These are phyloP conservation scores for Botrytis deweyae DNA, from an alignment of 2,329 filamentous ascomycete genomes.

Conservation along the genomic window DNA sequence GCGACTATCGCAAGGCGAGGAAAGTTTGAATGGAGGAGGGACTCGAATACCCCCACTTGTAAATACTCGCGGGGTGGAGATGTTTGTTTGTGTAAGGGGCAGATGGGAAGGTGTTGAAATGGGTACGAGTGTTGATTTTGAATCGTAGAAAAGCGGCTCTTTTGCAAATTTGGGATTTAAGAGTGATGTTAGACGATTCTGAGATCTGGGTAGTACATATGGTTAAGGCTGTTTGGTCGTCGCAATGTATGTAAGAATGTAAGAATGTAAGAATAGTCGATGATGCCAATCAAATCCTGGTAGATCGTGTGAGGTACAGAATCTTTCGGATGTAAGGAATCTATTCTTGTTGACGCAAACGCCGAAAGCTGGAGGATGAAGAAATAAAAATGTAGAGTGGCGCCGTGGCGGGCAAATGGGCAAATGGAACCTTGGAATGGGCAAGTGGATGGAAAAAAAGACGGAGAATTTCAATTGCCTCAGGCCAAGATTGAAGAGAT, in stretches of 20 bases:
- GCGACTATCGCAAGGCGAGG: not conserved
- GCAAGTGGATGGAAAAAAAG: not conserved
- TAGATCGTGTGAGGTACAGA: not conserved
- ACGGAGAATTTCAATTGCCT: not conserved
- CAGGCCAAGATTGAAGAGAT: not conserved
- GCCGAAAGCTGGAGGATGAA: not conserved
- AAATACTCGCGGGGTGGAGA: not conserved
- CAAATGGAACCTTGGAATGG: no score
- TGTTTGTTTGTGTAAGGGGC: not conserved
- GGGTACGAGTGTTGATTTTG: not conserved
- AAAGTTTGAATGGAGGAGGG: not conserved
- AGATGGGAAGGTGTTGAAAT: not conserved
- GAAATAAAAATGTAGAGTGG: not conserved
- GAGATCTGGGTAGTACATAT: not conserved
- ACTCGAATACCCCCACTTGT: not conserved
- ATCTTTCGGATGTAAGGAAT: constrained; percentile 9
- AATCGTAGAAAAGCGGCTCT: not conserved
- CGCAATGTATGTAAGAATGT: not conserved
- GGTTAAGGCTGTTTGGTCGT: not conserved
- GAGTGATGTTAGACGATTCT: not conserved
- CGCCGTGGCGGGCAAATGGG: not conserved
- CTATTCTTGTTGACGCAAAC: not conserved
- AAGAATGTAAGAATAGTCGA: not conserved
- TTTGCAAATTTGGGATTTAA: not conserved
- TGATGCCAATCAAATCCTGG: constrained; percentile 12